Evolutionary conservation across 2,329 filamentous ascomycete species (phyloP), one percentile per base, ranked within the genome.

Genomic region (Malbranchea cinnamomea): DNA sequence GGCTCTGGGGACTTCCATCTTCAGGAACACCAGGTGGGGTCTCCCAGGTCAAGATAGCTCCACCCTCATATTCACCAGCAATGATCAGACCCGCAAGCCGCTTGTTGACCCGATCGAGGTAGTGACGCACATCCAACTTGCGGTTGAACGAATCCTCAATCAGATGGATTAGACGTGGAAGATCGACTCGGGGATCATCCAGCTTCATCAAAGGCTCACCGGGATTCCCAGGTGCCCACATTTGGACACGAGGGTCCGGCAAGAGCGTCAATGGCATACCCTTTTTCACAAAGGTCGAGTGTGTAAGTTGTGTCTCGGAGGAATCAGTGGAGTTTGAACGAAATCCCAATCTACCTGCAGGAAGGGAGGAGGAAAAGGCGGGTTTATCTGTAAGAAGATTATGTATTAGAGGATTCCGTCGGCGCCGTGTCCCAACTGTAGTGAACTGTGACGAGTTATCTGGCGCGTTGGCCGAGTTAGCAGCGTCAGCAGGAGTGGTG

Each of bases 351-450:
- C 80, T 68, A 23, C 74, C 70, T 5, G 74, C 65, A 0, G 89
- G 89, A 0, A 98, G 63, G 1, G 89, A 98, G 1, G 89, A 89
- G 1, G 89, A 95, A 40, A 84, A 78, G 9, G 85, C 70, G 0
- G 89, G 87, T 46, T 93, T 91, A 56, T 98, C 89, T 2, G 89
- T 98, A 6, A 98, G 67, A 1, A 98, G 71, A 45, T 94, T 95
- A 55, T 98, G 84, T 26, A 98, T 89, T 2, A 98, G 62, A 0
- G 85, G 84, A 44, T 98, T 98, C 46, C 70, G 70, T 34, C 72
- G 68, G 53, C 67, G 59, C 51, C 67, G 63, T 31, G 68, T 72
- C 34, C 61, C 61, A 35, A 72, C 62, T 28, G 64, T 62, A 4
- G 60, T 57, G 6, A 51, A 39, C 31, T 57, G 53, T 15, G 48